Base-by-base conservation (phyloP, 768 basidiomycete genomes). In the Russula sp. region DNA sequence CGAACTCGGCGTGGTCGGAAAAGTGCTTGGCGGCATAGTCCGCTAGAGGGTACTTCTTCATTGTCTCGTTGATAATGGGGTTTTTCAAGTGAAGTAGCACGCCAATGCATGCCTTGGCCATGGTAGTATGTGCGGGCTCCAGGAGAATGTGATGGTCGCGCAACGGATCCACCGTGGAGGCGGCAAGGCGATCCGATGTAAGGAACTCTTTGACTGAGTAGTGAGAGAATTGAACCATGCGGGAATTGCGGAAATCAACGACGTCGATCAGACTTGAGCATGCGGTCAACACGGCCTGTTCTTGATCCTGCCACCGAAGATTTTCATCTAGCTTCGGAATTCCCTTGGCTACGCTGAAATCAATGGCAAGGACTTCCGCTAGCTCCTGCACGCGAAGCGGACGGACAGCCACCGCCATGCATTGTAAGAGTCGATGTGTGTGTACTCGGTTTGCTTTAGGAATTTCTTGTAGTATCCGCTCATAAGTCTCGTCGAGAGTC, bases 21-120 rank as follows among this genome's bases (percentile, higher is more conserved):
- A 55, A 55, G 54, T 55, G 54, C 24, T 38, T 38, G 22, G 54
- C 54, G 9, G 52, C 52, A 22, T 61, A 61, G 6, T 44, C n/a
- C 2, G 42, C 30, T 13, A 61, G 40, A 44, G 52, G 60, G 20
- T 20, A 54, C 22, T 22, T 24, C 22, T 34, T 36, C 3, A 13
- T 44, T 1, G 46, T 20, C 51, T 61, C n/a, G 1, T 53, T 38
- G 36, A 48, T 32, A 4, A 32, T 48, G 26, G 51, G 51, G 7
- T 24, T 5, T 22, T 38, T n/a, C 36, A 54, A 54, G 9, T 34
- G 36, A 22, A 54, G 53, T 36, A 54, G 6, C n/a, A 54, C 34
- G 11, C 53, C 34, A 7, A 54, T 22, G 36, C 53, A 54, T 8
- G 53, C 53, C 22, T 54, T 36, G 7, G 53, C 53, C 34, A 54